Conservation (phyloP, 768 basidiomycete species). For the Suillus lakei region DNA sequence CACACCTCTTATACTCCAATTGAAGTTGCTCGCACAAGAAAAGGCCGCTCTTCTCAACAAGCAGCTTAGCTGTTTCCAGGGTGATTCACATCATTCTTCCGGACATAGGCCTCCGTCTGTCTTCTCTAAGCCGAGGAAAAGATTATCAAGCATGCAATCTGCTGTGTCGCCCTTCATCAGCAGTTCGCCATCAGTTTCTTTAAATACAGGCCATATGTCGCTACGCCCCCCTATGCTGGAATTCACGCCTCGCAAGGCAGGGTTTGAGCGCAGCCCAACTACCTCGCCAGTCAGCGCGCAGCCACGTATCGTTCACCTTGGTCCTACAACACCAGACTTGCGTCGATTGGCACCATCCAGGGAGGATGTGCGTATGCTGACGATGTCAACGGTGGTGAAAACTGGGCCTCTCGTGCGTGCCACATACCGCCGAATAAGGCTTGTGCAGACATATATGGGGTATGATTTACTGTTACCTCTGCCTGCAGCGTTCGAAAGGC, state of each 20-base stretch:
- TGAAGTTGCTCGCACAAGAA: slow-evolving; percentile 69
- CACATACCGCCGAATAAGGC: slow-evolving; percentile 65
- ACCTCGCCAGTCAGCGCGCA: slow-evolving; percentile 43
- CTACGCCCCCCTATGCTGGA: slow-evolving; percentile 34
- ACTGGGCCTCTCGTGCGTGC: slow-evolving; percentile 55
- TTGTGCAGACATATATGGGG: slow-evolving; percentile 67
- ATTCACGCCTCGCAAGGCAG: slow-evolving; percentile 42
- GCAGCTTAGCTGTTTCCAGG: slow-evolving; percentile 46
- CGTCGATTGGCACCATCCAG: slow-evolving; percentile 6
- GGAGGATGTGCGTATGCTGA: slow-evolving; percentile 5
- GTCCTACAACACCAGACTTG: slow-evolving; percentile 44
- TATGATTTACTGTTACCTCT: slow-evolving; percentile 62
- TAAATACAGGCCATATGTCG: neutral
- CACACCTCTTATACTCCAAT: slow-evolving; percentile 65
- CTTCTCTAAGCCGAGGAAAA: slow-evolving; percentile 61
- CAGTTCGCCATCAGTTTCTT: slow-evolving; percentile 30
- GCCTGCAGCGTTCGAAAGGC: slow-evolving; percentile 31
- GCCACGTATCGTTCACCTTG: slow-evolving; percentile 64
- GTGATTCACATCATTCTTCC: slow-evolving; percentile 36
- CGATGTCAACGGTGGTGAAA: slow-evolving; percentile 50
- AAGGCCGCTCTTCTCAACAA: slow-evolving; percentile 60
- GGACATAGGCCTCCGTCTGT: slow-evolving; percentile 51
- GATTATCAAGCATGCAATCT: slow-evolving; percentile 39
- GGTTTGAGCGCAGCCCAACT: slow-evolving; percentile 46
- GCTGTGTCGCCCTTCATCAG: slow-evolving; percentile 48